phyloP scores from a whole-genome alignment of 345 rosid species.

The Hevea brasiliensis region DNA sequence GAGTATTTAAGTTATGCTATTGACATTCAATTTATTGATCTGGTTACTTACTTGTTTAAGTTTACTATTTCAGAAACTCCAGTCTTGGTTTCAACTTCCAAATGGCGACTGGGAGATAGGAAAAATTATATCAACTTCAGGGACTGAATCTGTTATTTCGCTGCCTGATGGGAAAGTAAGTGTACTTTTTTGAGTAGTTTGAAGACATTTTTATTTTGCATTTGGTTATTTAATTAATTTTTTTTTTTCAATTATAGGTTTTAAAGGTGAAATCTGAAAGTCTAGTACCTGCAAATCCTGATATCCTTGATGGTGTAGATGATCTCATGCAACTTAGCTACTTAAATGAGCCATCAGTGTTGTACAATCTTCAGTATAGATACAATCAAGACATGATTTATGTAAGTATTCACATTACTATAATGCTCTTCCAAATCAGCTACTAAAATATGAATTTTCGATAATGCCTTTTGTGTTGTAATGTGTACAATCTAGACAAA shows the following conservation, averaged over 20 bases:
- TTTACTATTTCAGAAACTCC: conserved; percentile 64
- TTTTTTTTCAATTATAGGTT: conserved; percentile 43
- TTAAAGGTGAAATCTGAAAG: conserved; percentile 63
- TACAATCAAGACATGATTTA: conserved; percentile 88
- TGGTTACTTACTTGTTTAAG: conserved; percentile 19
- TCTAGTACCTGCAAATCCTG: conserved; percentile 90
- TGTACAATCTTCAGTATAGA: conserved; percentile 86
- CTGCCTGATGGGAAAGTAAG: conserved; percentile 82
- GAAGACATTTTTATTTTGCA: conserved; percentile 13
- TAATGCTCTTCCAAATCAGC: conserved; percentile 16
- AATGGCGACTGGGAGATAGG: conserved; percentile 89
- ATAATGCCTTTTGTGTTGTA: conserved; percentile 18
- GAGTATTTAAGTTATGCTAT: background rate
- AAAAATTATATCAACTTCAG: conserved; percentile 66
- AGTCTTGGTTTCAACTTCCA: conserved; percentile 83
- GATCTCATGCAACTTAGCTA: conserved; percentile 99
- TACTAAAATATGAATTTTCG: background rate
- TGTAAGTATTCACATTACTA: conserved; percentile 53
- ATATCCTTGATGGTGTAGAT: conserved; percentile 96
- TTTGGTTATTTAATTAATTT: conserved; percentile 20
- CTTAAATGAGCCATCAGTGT: conserved; percentile 93
- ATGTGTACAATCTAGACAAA: conserved; percentile 63
- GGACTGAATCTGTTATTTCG: conserved; percentile 63
- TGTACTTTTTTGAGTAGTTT: conserved; percentile 7
- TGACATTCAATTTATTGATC: conserved; percentile 5